phyloP scores from a whole-genome alignment of 805 yeast genomes.

The Metschnikowia picachoensis region DNA sequence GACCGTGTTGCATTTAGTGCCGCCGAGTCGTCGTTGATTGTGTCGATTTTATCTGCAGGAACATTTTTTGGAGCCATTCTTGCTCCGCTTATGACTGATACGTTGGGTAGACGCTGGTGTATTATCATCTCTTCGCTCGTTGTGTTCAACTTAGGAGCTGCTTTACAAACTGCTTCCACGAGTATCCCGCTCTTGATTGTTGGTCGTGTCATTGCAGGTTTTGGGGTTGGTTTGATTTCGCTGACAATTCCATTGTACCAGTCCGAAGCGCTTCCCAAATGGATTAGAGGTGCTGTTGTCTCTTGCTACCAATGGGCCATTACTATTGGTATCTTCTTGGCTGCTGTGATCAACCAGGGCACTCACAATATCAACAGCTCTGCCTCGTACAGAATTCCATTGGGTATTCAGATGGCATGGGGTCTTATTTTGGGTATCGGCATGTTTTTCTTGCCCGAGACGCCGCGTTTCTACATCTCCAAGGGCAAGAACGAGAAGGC shows the following conservation, averaged over 20 bases:
- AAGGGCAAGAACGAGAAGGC: conserved; percentile 25
- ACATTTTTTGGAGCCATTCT: conserved; percentile 39
- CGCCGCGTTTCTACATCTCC: conserved; percentile 37
- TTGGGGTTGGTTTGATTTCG: conserved; percentile 42
- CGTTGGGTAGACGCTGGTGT: conserved; percentile 38
- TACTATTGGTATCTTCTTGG: conserved; percentile 37
- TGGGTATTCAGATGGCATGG: conserved; percentile 39
- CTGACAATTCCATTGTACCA: conserved; percentile 39
- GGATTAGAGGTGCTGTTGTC: conserved; percentile 43
- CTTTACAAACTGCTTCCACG: conserved; percentile 37
- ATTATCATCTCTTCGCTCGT: conserved; percentile 31
- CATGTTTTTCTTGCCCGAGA: conserved; percentile 30
- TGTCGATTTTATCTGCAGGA: conserved; percentile 37
- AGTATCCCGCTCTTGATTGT: conserved; percentile 33
- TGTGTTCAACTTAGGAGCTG: conserved; percentile 35
- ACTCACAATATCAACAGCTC: conserved; percentile 30
- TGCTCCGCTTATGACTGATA: conserved; percentile 37
- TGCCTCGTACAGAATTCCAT: conserved; percentile 40
- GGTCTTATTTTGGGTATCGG: conserved; percentile 27
- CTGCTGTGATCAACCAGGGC: conserved; percentile 36
- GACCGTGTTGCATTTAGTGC: conserved; percentile 19
- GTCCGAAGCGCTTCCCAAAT: conserved; percentile 39
- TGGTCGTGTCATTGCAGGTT: conserved; percentile 39
- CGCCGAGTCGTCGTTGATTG: conserved; percentile 23
- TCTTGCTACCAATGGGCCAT: conserved; percentile 40